Conservation (phyloP, 768 basidiomycete genomes). For the Amanita inopinata region DNA sequence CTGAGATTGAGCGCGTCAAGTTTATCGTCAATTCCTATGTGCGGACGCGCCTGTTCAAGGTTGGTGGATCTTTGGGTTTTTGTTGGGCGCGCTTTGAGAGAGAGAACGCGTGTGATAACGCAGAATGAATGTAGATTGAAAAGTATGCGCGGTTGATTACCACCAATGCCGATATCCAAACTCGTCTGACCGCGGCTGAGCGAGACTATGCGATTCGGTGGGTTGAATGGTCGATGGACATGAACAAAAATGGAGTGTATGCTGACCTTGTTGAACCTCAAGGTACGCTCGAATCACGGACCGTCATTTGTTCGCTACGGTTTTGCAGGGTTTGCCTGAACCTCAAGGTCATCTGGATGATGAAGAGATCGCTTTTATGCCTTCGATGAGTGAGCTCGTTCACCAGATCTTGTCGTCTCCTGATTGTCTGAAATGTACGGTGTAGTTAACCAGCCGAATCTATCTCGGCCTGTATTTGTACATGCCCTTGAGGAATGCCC, state of each 20-base stretch:
- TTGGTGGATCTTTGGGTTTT: conserved; percentile 19
- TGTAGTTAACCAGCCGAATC: conserved; percentile 72
- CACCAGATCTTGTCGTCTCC: conserved; percentile 16
- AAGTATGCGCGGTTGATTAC: conserved; percentile 76
- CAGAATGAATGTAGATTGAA: conserved; percentile 84
- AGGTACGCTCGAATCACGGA: conserved; percentile 75
- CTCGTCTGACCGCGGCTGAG: conserved; percentile 75
- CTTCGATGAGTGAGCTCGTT: conserved; percentile 71
- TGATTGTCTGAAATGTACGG: conserved; percentile 8
- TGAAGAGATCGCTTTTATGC: conserved; percentile 48
- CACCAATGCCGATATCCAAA: conserved; percentile 60
- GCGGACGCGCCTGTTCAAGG: conserved; percentile 80
- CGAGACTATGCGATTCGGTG: conserved; percentile 72
- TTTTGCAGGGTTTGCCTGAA: conserved; percentile 75
- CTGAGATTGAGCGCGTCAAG: conserved; percentile 89
- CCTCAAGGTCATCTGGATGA: conserved; percentile 74
- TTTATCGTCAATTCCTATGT: conserved; percentile 88
- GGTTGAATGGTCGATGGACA: too few relatives aligned
- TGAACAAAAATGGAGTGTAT: too few relatives aligned
- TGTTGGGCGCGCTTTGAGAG: too few relatives aligned
- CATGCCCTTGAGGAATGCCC: conserved; percentile 68
- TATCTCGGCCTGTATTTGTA: conserved; percentile 68
- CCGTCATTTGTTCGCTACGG: conserved; percentile 68
- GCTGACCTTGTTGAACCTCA: conserved; percentile 4
- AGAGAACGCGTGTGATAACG: background rate